Evolutionary conservation across 345 rosid genomes (phyloP).

Genomic region (Dovyalis caffra): DNA sequence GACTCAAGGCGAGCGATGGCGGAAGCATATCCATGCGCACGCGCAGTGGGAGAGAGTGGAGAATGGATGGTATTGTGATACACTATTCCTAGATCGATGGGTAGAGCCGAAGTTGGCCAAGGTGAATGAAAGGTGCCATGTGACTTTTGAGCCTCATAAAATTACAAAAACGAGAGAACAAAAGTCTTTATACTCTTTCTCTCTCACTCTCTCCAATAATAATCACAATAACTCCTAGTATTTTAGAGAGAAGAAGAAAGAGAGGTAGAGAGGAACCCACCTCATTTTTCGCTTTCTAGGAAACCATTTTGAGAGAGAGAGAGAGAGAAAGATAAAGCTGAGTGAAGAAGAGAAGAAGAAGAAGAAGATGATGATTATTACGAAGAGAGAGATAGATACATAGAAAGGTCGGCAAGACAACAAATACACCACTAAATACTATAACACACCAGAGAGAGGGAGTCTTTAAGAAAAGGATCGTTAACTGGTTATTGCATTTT

Average conservation of each 20-base stretch:
- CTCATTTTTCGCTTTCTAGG: constrained; percentile 27
- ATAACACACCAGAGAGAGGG: background rate
- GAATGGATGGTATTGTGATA: background rate
- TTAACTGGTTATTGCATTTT: too few species aligned
- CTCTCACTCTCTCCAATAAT: constrained; percentile 15
- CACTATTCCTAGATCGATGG: too few species aligned
- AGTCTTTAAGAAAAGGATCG: background rate
- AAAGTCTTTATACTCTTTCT: constrained; percentile 25
- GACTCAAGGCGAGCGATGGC: background rate
- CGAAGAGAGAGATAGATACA: constrained; percentile 3
- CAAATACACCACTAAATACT: background rate
- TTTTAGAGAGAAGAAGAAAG: constrained; percentile 33
- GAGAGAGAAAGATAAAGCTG: background rate
- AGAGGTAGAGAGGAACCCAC: constrained; percentile 35
- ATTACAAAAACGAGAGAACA: constrained; percentile 36
- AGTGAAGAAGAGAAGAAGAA: background rate
- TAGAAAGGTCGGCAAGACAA: background rate
- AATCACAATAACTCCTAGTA: constrained; percentile 15
- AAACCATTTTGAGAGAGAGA: constrained; percentile 10
- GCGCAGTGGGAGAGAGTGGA: constrained; percentile 12
- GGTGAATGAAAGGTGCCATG: constrained; percentile 30
- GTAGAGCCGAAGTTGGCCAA: constrained; percentile 6
- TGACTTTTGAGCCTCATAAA: constrained; percentile 33
- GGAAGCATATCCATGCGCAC: constrained; percentile 5
- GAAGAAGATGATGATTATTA: constrained; percentile 1